Percentiles rank a stretch among this genome's conserved stretches.
Conservation (phyloP, 257 asterid genomes). For the Solanum sejunctum region DNA sequence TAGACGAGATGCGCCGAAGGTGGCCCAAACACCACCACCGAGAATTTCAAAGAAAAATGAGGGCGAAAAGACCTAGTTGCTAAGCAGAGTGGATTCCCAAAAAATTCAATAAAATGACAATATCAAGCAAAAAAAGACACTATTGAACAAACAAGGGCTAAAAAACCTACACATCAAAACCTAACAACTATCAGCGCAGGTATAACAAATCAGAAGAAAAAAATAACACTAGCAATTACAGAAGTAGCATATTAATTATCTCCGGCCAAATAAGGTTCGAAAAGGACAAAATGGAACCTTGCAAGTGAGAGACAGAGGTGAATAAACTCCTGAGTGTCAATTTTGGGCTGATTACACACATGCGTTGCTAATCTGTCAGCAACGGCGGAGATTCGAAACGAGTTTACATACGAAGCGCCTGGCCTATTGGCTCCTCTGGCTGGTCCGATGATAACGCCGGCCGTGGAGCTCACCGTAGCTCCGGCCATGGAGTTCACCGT, state of each 20-base stretch:
- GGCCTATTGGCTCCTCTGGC: background rate
- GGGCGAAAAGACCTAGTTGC: background rate
- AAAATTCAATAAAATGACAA: background rate
- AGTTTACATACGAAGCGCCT: constrained; percentile 21
- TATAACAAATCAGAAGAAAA: background rate
- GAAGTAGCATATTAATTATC: background rate
- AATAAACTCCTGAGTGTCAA: constrained; percentile 21
- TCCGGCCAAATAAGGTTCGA: background rate
- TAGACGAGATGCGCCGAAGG: background rate
- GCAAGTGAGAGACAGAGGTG: constrained; percentile 60
- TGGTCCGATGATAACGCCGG: background rate
- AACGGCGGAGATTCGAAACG: constrained; percentile 33
- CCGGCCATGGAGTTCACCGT: constrained; percentile 2
- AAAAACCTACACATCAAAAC: background rate
- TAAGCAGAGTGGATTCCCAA: background rate
- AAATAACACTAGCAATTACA: background rate
- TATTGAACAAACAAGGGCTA: background rate
- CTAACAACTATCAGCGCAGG: background rate
- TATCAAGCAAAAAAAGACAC: background rate
- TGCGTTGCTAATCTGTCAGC: constrained; percentile 27
- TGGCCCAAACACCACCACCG: background rate
- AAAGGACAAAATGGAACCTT: background rate
- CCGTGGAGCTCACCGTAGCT: constrained; percentile 4
- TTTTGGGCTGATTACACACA: constrained; percentile 1
- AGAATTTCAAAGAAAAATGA: background rate